Conservation (phyloP, 768 basidiomycete genomes). For the Amanita jacksonii region DNA sequence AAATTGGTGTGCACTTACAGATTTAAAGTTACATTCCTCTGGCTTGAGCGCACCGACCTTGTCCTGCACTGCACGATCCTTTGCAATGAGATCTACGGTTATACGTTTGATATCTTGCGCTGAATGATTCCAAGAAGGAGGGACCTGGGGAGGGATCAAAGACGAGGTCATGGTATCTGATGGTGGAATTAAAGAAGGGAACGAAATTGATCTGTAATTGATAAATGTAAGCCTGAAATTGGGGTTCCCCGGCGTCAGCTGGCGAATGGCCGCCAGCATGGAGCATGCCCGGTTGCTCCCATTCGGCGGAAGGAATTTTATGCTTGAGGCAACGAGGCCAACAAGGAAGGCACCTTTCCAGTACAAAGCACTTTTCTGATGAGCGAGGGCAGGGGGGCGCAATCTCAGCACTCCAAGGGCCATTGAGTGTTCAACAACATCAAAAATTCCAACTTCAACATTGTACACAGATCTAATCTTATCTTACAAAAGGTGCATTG, state of each 20-base stretch:
- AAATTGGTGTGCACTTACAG: conserved; percentile 32
- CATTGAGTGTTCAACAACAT: conserved; percentile 15
- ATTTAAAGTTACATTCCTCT: conserved; percentile 53
- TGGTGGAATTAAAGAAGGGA: conserved; percentile 19
- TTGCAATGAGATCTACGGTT: conserved; percentile 49
- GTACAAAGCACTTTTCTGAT: conserved; percentile 19
- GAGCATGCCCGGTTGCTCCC: conserved; percentile 31
- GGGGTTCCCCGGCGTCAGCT: conserved; percentile 6
- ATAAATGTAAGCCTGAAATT: conserved; percentile 10
- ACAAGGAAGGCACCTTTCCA: conserved; percentile 32
- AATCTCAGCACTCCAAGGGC: conserved; percentile 20
- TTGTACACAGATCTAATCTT: conserved; percentile 21
- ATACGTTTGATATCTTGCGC: conserved; percentile 47
- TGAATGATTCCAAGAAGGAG: conserved; percentile 60
- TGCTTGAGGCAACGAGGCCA: conserved; percentile 28
- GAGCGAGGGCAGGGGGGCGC: conserved; percentile 16
- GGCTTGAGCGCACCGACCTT: conserved; percentile 47
- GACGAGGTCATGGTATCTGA: conserved; percentile 30
- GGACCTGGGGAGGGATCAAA: conserved; percentile 53
- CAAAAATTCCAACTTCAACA: conserved; percentile 4
- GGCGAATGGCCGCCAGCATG: conserved; percentile 8
- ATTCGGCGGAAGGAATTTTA: conserved; percentile 9
- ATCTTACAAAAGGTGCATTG: conserved; percentile 9
- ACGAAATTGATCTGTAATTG: conserved; percentile 12
- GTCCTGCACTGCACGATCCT: conserved; percentile 46